phyloP scores from a whole-genome alignment of 768 basidiomycete genomes.

The Mycena indigotica region DNA sequence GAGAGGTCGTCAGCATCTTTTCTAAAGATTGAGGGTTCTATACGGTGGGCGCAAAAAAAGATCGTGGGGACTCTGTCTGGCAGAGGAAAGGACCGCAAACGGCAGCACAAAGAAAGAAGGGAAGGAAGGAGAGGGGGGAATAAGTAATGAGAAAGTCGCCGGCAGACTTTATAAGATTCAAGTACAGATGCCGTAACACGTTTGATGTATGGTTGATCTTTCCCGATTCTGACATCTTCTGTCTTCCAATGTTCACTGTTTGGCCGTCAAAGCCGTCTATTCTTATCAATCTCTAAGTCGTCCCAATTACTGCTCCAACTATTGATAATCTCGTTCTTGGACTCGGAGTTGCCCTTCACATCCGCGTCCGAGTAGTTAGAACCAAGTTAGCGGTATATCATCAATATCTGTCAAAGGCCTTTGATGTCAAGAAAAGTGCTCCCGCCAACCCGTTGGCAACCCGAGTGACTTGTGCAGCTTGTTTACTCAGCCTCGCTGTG shows the following conservation, averaged over 20 bases:
- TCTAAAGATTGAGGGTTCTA: too few relatives aligned
- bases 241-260: not conserved
- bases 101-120: not conserved
- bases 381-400: too few relatives aligned
- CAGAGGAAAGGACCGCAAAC: constrained; percentile 8
- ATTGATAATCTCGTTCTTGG: too few relatives aligned
- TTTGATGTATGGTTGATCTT: not conserved
- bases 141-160: not conserved
- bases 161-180: not conserved
- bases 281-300: too few relatives aligned
- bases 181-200: not conserved
- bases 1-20: constrained; percentile 22
- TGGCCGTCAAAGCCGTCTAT: not conserved
- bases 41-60: constrained; percentile 6
- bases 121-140: not conserved
- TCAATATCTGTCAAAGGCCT: too few relatives aligned
- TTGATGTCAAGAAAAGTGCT: too few relatives aligned
- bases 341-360: too few relatives aligned
- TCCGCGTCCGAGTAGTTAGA: too few relatives aligned
- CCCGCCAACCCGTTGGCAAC: too few relatives aligned
- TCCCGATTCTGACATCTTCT: not conserved
- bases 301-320: too few relatives aligned
- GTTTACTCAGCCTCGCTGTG: too few relatives aligned
- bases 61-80: constrained; percentile 23
- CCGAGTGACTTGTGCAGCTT: too few relatives aligned